Evolutionary conservation across 1,284 basidiomycete genomes (phyloP).

Genomic region (Blastosporella zonata): DNA sequence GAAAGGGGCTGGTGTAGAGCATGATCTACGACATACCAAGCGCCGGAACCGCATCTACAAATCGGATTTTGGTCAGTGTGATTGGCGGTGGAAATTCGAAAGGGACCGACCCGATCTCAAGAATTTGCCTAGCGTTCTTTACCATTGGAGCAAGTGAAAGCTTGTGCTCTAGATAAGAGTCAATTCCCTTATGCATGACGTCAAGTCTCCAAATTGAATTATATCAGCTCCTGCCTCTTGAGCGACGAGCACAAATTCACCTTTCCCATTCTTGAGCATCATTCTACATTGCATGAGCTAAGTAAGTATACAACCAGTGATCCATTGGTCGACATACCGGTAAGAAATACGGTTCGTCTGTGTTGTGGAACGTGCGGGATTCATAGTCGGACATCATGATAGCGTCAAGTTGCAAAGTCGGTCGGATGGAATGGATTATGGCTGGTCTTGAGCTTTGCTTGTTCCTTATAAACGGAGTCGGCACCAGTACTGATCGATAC

Average conservation of each 20-base stretch:
- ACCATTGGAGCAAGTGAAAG: conserved; percentile 3
- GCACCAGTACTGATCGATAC: no score
- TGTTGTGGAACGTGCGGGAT: no score
- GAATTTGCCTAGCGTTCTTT: conserved; percentile 1
- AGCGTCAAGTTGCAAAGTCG: no score
- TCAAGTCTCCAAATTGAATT: not conserved
- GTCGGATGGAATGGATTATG: no score
- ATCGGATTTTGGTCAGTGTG: not conserved
- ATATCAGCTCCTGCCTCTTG: not conserved
- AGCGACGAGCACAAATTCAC: not conserved
- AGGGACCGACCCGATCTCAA: conserved; percentile 8
- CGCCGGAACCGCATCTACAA: conserved; percentile 5
- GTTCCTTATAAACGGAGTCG: no score
- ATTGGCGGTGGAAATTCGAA: no score
- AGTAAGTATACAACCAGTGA: no score
- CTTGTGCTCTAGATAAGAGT: conserved; percentile 5
- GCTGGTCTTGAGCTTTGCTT: no score
- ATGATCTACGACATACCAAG: conserved; percentile 5
- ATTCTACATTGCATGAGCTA: not conserved
- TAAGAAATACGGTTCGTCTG: not conserved
- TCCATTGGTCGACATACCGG: not conserved
- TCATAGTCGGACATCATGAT: no score
- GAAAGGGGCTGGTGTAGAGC: not conserved
- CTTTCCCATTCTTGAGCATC: conserved; percentile 9
- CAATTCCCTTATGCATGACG: conserved; percentile 8